Percentiles rank a stretch among this genome's conserved stretches.
These are phyloP conservation scores for Gossypium ekmanianum DNA, from an alignment of 345 rosid genomes.

Conservation along the genomic window DNA sequence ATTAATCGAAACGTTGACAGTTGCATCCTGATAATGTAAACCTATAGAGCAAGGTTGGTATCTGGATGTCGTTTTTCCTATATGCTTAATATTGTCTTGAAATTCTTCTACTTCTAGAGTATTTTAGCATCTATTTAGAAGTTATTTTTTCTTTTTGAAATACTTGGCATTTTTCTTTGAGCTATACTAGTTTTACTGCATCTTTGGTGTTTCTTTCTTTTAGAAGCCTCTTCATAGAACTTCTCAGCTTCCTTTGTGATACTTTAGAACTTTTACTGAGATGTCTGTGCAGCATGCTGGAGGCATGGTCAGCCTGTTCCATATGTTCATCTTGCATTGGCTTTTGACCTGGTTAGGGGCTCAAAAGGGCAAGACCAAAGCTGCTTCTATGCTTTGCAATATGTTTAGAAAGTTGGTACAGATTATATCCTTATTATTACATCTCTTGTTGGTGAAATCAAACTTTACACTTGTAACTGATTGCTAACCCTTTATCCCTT, in stretches of 20 bases:
- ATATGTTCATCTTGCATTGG: constrained; percentile 67
- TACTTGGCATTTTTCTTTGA: neutral
- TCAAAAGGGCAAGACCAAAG: constrained; percentile 81
- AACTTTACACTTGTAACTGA: constrained; percentile 5
- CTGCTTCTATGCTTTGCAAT: constrained; percentile 75
- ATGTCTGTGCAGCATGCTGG: constrained; percentile 68
- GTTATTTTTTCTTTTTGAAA: neutral
- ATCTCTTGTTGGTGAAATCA: constrained; percentile 5
- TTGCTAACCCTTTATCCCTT: constrained; percentile 14
- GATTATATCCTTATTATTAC: neutral
- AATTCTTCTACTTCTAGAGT: neutral
- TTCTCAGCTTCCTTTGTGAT: neutral
- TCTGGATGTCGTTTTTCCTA: constrained; percentile 11
- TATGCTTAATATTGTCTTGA: neutral
- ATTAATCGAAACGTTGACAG: constrained; percentile 24
- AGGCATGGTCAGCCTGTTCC: constrained; percentile 64
- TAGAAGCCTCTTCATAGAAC: neutral
- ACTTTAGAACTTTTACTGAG: constrained; percentile 1
- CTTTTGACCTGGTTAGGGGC: constrained; percentile 60
- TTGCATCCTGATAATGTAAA: constrained; percentile 54
- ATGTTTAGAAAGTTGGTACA: constrained; percentile 73
- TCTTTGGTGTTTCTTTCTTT: neutral
- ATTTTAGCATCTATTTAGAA: neutral
- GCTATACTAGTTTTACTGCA: neutral
- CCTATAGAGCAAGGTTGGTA: constrained; percentile 66